phyloP scores from a whole-genome alignment of 768 basidiomycete species.

The Crepidotus variabilis region DNA sequence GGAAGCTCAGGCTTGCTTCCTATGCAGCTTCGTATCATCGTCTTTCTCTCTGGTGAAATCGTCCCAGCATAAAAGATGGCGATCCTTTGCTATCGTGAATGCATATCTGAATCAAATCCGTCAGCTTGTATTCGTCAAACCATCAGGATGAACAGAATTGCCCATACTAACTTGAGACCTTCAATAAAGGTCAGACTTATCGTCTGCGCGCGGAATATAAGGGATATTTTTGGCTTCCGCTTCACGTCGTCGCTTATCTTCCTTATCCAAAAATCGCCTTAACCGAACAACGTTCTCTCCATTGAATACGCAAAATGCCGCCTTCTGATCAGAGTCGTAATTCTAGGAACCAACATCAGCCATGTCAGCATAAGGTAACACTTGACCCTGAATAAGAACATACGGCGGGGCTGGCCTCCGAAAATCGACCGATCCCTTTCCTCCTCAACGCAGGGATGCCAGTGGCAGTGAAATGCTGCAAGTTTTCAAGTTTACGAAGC shows the following conservation, averaged over 20 bases:
- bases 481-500: conserved; percentile 49
- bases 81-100: no score
- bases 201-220: conserved; percentile 58
- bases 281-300: conserved; percentile 62
- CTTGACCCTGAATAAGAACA: conserved; percentile 19
- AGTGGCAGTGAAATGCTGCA: conserved; percentile 77
- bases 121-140: no score
- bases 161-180: neutral
- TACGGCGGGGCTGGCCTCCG: conserved; percentile 64
- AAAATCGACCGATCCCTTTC: conserved; percentile 71
- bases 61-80: no score
- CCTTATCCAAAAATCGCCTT: conserved; percentile 69
- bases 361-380: conserved; percentile 10
- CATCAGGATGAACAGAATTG: no score
- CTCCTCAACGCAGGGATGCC: conserved; percentile 74
- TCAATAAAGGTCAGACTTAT: conserved; percentile 61
- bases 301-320: conserved; percentile 77
- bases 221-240: conserved; percentile 59
- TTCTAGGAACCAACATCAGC: conserved; percentile 43
- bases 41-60: no score
- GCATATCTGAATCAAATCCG: no score
- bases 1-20: no score
- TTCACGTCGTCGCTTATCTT: conserved; percentile 51
- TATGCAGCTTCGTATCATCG: no score
- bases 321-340: conserved; percentile 60